These are phyloP conservation scores for Septoria linicola DNA, from an alignment of 2,329 filamentous ascomycete species.

Conservation along the genomic window DNA sequence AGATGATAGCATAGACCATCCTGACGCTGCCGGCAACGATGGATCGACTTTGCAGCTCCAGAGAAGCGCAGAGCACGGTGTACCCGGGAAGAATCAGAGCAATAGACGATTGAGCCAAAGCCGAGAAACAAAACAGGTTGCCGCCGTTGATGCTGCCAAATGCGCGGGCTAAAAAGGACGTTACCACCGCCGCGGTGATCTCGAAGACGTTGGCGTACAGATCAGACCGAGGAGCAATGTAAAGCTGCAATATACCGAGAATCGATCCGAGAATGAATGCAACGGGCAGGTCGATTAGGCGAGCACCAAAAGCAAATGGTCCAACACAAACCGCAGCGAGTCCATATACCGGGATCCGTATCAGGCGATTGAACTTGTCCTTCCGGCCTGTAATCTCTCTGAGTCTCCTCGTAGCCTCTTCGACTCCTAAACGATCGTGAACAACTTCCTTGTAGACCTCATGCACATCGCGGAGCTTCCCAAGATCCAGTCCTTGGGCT, in stretches of 20 bases:
- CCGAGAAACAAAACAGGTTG: constrained; percentile 52
- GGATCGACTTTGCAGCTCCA: constrained; percentile 50
- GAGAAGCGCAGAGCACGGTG: constrained; percentile 50
- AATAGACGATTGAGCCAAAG: constrained; percentile 52
- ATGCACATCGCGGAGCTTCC: constrained; percentile 71
- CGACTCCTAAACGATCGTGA: constrained; percentile 70
- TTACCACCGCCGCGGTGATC: constrained; percentile 50
- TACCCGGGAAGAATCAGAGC: constrained; percentile 53
- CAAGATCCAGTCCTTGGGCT: constrained; percentile 68
- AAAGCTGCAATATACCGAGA: constrained; percentile 71
- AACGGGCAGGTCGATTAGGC: constrained; percentile 74
- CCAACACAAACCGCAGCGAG: constrained; percentile 73
- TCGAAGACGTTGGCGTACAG: constrained; percentile 60
- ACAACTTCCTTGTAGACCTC: constrained; percentile 79
- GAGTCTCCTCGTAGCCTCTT: constrained; percentile 64
- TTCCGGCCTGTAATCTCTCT: constrained; percentile 61
- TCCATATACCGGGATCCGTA: constrained; percentile 66
- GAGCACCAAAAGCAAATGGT: constrained; percentile 75
- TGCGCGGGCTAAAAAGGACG: constrained; percentile 50
- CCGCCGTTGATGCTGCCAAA: constrained; percentile 48
- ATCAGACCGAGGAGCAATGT: constrained; percentile 71
- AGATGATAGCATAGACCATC: constrained; percentile 56
- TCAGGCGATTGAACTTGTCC: constrained; percentile 52
- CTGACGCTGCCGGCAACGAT: constrained; percentile 53
- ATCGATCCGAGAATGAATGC: constrained; percentile 73